Conservation (phyloP, 345 rosid genomes). For the Rhodamnia argentea region DNA sequence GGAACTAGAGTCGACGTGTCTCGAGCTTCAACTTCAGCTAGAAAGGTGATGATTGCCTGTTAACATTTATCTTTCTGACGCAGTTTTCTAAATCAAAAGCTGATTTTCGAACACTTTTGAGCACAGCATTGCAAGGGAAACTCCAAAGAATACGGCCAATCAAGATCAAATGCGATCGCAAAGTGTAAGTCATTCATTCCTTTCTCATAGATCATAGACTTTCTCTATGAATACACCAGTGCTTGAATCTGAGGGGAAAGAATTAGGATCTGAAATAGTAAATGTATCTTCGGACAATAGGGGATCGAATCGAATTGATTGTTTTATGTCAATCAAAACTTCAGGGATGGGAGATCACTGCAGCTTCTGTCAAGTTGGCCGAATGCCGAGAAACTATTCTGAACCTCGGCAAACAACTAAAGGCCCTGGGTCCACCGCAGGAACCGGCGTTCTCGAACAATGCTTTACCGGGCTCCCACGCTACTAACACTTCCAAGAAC, state of each 20-base stretch:
- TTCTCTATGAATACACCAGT: neutral
- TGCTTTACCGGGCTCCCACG: slow-evolving; percentile 17
- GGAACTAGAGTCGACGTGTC: slow-evolving; percentile 80
- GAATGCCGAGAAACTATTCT: slow-evolving; percentile 86
- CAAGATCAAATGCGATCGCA: slow-evolving; percentile 35
- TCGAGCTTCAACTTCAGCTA: slow-evolving; percentile 86
- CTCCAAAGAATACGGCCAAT: slow-evolving; percentile 2
- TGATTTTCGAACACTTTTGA: slow-evolving; percentile 6
- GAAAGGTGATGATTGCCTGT: slow-evolving; percentile 45
- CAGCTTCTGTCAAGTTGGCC: slow-evolving; percentile 71
- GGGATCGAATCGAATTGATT: neutral
- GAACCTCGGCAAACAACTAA: slow-evolving; percentile 66
- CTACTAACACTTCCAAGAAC: slow-evolving; percentile 7
- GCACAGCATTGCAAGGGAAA: slow-evolving; percentile 53
- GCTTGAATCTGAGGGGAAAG: neutral
- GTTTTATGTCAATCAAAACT: neutral
- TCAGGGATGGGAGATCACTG: slow-evolving; percentile 61
- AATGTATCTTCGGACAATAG: neutral
- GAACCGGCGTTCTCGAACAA: slow-evolving; percentile 31
- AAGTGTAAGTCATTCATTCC: slow-evolving; percentile 36
- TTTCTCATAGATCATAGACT: neutral
- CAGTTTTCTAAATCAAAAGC: neutral
- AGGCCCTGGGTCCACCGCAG: slow-evolving; percentile 50
- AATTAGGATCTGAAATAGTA: neutral
- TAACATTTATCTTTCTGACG: neutral